phyloP scores from a whole-genome alignment of 2,329 filamentous ascomycete genomes.

The Emergomyces africanus region DNA sequence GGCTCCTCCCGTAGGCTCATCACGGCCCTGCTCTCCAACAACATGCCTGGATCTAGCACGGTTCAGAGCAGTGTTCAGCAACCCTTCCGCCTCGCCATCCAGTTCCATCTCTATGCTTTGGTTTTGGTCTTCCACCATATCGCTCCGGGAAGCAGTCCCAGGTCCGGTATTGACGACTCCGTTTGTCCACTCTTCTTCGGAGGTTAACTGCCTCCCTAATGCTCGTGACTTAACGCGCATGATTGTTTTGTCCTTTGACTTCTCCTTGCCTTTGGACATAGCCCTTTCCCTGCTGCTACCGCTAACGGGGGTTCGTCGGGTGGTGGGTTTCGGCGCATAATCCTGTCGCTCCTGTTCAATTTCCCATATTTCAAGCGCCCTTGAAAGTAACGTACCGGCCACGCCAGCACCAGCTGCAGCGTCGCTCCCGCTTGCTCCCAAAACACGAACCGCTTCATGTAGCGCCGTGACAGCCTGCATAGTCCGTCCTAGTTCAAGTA shows the following conservation, averaged over 20 bases:
- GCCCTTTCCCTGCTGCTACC: constrained; percentile 12
- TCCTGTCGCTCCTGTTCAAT: constrained; percentile 20
- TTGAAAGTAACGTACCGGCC: constrained; percentile 33
- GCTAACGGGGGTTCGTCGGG: constrained; percentile 3
- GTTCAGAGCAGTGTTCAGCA: constrained; percentile 28
- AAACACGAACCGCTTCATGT: constrained; percentile 52
- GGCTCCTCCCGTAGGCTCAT: background rate
- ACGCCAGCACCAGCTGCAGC: constrained; percentile 35
- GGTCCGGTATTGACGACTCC: constrained; percentile 21
- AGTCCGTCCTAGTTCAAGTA: constrained; percentile 61
- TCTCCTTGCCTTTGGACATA: constrained; percentile 19
- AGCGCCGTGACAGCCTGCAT: constrained; percentile 70
- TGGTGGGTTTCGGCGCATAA: background rate
- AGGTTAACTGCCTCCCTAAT: background rate
- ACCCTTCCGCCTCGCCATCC: constrained; percentile 30
- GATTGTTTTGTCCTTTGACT: constrained; percentile 10
- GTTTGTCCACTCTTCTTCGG: constrained; percentile 25
- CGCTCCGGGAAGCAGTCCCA: constrained; percentile 10
- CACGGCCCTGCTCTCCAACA: background rate
- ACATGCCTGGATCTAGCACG: constrained; percentile 9
- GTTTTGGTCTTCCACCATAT: constrained; percentile 8
- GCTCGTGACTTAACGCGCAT: constrained; percentile 11
- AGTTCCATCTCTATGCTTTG: constrained; percentile 30
- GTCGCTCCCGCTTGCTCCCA: constrained; percentile 34
- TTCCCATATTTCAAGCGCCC: constrained; percentile 35